phyloP scores from a whole-genome alignment of 352 stramenopile species.

The Globisporangium abappressorium region DNA sequence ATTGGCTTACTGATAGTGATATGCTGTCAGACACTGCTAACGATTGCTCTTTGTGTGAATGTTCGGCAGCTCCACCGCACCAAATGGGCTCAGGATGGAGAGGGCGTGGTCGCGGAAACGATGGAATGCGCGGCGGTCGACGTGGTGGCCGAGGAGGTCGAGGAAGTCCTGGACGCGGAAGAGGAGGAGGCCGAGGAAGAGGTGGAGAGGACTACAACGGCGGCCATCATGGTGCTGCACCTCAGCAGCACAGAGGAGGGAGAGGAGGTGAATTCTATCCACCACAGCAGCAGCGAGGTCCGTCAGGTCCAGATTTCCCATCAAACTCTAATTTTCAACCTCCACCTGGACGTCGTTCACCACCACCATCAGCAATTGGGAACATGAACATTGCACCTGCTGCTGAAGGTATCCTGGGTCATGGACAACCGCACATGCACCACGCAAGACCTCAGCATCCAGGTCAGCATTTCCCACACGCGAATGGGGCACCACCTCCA shows the following conservation, averaged over 20 bases:
- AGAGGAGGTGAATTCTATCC: background rate
- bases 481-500: background rate
- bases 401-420: constrained; percentile 3
- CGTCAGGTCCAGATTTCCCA: background rate
- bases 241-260: background rate
- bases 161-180: constrained; percentile 27
- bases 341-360: background rate
- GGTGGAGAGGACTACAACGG: background rate
- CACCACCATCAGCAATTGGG: background rate
- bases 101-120: constrained; percentile 35
- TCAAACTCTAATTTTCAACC: background rate
- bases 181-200: constrained; percentile 7
- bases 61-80: constrained; percentile 7
- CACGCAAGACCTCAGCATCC: constrained; percentile 1
- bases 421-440: background rate
- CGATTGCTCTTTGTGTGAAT: background rate
- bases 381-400: background rate
- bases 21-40: background rate
- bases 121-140: constrained; percentile 21
- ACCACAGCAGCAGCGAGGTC: background rate
- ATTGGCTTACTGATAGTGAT: background rate
- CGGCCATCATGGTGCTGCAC: background rate
- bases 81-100: constrained; percentile 26
- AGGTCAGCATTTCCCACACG: background rate
- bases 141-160: constrained; percentile 32